Conservation (phyloP, 2,329 filamentous ascomycete species). For the Harringtonia lauricola region DNA sequence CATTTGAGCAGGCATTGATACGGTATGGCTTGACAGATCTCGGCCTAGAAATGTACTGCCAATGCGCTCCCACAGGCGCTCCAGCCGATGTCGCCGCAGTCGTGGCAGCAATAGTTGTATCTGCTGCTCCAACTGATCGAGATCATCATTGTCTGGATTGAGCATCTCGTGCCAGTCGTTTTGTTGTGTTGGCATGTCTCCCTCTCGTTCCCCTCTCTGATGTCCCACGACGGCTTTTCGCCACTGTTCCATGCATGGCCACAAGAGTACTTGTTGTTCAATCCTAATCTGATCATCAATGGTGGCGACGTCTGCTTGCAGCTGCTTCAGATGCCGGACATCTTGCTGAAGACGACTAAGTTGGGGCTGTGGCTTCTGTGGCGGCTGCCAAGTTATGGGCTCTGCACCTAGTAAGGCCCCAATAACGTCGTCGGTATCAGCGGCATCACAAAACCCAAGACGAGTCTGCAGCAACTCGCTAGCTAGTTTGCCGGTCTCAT, state of each 20-base stretch:
- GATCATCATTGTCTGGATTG: not conserved
- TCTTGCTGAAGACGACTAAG: not conserved
- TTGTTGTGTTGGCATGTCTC: no score
- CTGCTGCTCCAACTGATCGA: not conserved
- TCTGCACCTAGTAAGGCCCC: not conserved
- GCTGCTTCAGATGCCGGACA: not conserved
- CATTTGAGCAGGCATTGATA: not conserved
- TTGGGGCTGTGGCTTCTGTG: not conserved
- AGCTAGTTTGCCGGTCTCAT: not conserved
- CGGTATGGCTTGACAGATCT: not conserved
- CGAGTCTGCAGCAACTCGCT: not conserved
- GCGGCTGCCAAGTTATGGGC: no score
- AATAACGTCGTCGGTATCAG: not conserved
- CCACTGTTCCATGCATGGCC: constrained; percentile 1
- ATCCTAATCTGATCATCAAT: not conserved
- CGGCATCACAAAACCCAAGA: not conserved
- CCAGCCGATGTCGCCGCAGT: constrained; percentile 1
- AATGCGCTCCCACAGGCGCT: not conserved
- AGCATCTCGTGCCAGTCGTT: no score
- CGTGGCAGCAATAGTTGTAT: not conserved
- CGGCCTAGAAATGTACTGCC: not conserved
- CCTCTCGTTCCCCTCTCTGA: not conserved
- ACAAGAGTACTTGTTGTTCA: not conserved
- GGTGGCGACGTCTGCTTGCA: not conserved
- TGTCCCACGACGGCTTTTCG: not conserved